Conservation (phyloP, 106 monocot species). For the Cymbidium sinense region DNA sequence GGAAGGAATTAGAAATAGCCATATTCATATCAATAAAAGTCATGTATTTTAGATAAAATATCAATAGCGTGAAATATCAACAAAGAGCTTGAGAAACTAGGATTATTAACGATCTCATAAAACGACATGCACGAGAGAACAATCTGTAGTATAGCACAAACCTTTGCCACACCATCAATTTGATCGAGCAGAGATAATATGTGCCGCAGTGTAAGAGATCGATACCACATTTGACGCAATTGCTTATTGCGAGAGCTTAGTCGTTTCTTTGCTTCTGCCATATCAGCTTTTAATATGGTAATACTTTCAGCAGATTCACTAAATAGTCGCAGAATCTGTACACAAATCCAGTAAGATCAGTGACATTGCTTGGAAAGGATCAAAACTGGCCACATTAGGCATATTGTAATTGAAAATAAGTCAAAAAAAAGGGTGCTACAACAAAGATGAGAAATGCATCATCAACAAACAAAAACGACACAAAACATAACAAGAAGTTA, state of each 20-base stretch:
- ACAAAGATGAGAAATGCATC: background rate
- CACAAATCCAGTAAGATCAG: background rate
- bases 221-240: constrained; percentile 85
- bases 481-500: background rate
- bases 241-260: constrained; percentile 93
- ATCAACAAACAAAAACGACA: background rate
- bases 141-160: constrained; percentile 5
- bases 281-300: constrained; percentile 65
- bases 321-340: constrained; percentile 83
- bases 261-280: constrained; percentile 83
- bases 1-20: background rate
- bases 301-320: constrained; percentile 98
- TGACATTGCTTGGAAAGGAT: background rate
- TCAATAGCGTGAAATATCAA: background rate
- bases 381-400: background rate
- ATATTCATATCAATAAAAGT: background rate
- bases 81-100: background rate
- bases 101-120: background rate
- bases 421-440: background rate
- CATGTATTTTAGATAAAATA: background rate
- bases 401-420: constrained; percentile 4
- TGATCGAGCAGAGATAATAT: constrained; percentile 88
- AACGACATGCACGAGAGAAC: background rate
- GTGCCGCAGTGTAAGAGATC: constrained; percentile 84
- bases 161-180: constrained; percentile 88